Evolutionary conservation across 306 rosid species (phyloP).

Genomic region (Vigna angularis): DNA sequence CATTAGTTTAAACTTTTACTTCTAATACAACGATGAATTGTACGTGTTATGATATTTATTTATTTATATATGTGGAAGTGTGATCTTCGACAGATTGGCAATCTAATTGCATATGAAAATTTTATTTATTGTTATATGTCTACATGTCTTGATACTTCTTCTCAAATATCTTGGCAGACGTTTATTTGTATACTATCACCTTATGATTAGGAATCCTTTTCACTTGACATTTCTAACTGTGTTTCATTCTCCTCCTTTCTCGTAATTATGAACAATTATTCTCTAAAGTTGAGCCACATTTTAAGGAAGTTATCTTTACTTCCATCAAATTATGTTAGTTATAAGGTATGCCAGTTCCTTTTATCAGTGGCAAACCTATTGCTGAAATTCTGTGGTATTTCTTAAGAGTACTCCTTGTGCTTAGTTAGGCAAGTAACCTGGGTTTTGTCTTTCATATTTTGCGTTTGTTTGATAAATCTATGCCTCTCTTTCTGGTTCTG

Average conservation of each 20-base stretch:
- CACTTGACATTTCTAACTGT: not conserved
- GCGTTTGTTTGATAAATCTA: slow-evolving; percentile 6
- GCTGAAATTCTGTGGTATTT: slow-evolving; percentile 31
- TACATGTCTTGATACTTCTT: slow-evolving; percentile 29
- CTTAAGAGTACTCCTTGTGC: not conserved
- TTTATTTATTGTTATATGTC: slow-evolving; percentile 28
- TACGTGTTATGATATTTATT: slow-evolving; percentile 49
- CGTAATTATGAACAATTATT: not conserved
- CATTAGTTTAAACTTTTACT: not conserved
- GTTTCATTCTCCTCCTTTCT: slow-evolving; percentile 14
- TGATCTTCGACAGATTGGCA: slow-evolving; percentile 86
- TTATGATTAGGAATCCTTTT: slow-evolving; percentile 9
- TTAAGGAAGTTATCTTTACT: slow-evolving; percentile 26
- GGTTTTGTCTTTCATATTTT: not conserved
- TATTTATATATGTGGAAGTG: slow-evolving; percentile 75
- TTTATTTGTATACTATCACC: slow-evolving; percentile 24
- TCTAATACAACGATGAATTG: slow-evolving; percentile 43
- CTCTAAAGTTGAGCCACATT: slow-evolving; percentile 25
- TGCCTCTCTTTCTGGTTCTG: slow-evolving; percentile 63
- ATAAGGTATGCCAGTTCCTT: slow-evolving; percentile 14
- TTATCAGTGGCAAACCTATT: slow-evolving; percentile 26
- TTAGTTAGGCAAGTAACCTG: slow-evolving; percentile 1
- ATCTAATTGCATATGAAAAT: slow-evolving; percentile 56
- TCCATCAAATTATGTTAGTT: slow-evolving; percentile 25
- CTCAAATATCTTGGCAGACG: slow-evolving; percentile 18